Evolutionary conservation across 805 yeast genomes (phyloP).

Genomic region (Kuraishia capsulata): DNA sequence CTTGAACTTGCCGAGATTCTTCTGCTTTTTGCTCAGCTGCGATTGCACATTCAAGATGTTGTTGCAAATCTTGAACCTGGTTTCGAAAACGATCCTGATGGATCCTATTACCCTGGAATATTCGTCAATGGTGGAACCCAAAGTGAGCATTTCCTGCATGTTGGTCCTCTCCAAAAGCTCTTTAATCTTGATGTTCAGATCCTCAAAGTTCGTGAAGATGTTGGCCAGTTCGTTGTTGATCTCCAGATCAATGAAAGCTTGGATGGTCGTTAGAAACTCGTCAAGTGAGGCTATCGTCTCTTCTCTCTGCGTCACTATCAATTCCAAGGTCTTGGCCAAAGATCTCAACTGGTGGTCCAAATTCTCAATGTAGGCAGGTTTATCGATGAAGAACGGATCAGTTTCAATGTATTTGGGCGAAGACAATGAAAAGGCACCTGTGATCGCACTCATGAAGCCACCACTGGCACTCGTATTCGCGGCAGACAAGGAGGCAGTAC

Average conservation of each 20-base stretch:
- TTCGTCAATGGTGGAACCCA: slow-evolving; percentile 84
- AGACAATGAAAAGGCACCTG: slow-evolving; percentile 54
- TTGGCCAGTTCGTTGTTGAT: slow-evolving; percentile 56
- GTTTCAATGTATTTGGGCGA: slow-evolving; percentile 62
- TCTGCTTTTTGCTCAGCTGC: slow-evolving; percentile 34
- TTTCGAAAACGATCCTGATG: slow-evolving; percentile 62
- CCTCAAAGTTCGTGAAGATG: slow-evolving; percentile 62
- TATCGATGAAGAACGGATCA: slow-evolving; percentile 68
- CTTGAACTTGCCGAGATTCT: slow-evolving; percentile 32
- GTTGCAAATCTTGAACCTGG: slow-evolving; percentile 51
- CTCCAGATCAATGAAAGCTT: slow-evolving; percentile 64
- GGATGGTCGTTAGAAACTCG: slow-evolving; percentile 47
- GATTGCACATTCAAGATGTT: slow-evolving; percentile 35
- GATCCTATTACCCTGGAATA: slow-evolving; percentile 73
- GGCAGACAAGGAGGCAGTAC: slow-evolving; percentile 15
- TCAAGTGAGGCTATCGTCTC: slow-evolving; percentile 63
- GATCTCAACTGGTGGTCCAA: slow-evolving; percentile 66
- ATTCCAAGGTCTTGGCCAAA: slow-evolving; percentile 62
- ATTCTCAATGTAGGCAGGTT: slow-evolving; percentile 58
- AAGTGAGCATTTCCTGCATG: slow-evolving; percentile 75
- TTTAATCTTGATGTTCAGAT: slow-evolving; percentile 59
- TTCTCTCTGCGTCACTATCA: slow-evolving; percentile 64
- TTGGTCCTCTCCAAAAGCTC: slow-evolving; percentile 72
- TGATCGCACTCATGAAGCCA: slow-evolving; percentile 63
- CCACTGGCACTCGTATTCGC: slow-evolving; percentile 23